These are phyloP conservation scores for Chaetothyriales sp. DNA, from an alignment of 2,329 filamentous ascomycete genomes.

Conservation along the genomic window DNA sequence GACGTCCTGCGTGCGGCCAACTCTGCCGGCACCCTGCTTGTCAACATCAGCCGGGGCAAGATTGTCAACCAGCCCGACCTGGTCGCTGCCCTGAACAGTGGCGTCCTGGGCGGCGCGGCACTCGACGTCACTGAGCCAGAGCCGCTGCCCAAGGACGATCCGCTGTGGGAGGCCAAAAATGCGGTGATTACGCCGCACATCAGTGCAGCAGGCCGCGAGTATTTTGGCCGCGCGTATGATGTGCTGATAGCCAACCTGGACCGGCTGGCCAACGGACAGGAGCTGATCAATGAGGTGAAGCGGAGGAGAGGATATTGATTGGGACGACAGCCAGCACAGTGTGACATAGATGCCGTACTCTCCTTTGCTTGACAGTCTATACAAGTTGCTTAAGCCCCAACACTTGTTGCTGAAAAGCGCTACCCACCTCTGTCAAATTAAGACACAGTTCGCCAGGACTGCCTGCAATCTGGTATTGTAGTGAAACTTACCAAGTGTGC, in stretches of 20 bases:
- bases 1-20: constrained; percentile 28
- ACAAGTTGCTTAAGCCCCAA: too few relatives aligned
- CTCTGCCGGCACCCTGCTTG: constrained; percentile 31
- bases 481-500: too few relatives aligned
- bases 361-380: too few relatives aligned
- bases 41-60: constrained; percentile 57
- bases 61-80: constrained; percentile 51
- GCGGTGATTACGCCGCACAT: constrained; percentile 57
- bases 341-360: too few relatives aligned
- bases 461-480: too few relatives aligned
- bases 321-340: too few relatives aligned
- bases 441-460: too few relatives aligned
- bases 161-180: constrained; percentile 57
- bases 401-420: too few relatives aligned
- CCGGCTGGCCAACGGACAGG: constrained; percentile 38
- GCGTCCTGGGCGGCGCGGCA: constrained; percentile 51
- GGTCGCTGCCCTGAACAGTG: constrained; percentile 44
- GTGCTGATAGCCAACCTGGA: constrained; percentile 46
- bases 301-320: constrained; percentile 47
- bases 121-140: constrained; percentile 71
- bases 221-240: constrained; percentile 43
- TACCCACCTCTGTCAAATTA: too few relatives aligned
- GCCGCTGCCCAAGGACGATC: constrained; percentile 54
- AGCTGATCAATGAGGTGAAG: constrained; percentile 49
- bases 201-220: constrained; percentile 41